Conservation (phyloP, 768 basidiomycete species). For the Calocera viscosa region DNA sequence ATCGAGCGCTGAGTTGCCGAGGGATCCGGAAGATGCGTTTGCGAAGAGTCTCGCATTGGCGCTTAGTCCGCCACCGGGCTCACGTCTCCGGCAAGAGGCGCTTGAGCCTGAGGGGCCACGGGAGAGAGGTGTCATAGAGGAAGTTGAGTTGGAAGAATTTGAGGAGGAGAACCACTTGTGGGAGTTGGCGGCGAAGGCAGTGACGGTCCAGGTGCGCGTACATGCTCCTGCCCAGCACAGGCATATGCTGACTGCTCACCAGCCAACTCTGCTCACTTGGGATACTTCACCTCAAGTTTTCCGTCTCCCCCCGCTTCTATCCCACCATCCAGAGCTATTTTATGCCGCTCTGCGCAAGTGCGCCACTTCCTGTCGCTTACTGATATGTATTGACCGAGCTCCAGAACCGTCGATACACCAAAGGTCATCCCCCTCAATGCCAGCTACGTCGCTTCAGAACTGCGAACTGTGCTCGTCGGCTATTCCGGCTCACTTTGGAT, state of each 20-base stretch:
- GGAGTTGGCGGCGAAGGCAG: neutral
- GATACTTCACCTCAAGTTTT: conserved; percentile 1
- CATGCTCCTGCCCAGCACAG: neutral
- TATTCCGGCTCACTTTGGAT: conserved; percentile 51
- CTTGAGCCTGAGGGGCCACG: neutral
- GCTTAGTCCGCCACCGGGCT: neutral
- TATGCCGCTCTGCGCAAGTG: neutral
- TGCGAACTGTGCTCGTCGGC: conserved; percentile 36
- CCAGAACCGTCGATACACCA: neutral
- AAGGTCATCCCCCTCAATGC: neutral
- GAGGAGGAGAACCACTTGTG: neutral
- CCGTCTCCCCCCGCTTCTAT: neutral
- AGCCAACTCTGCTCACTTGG: neutral
- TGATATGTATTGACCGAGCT: neutral
- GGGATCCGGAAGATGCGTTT: neutral
- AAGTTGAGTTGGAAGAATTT: neutral
- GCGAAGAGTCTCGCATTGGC: neutral
- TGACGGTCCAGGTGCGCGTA: neutral
- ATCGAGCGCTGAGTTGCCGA: neutral
- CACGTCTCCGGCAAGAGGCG: neutral
- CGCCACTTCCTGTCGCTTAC: neutral
- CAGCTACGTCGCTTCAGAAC: neutral
- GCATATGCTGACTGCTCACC: neutral
- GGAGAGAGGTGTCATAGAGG: neutral
- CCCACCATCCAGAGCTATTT: neutral